Base-by-base conservation (phyloP, 2,329 filamentous ascomycete species). In the Xylaria sp. region DNA sequence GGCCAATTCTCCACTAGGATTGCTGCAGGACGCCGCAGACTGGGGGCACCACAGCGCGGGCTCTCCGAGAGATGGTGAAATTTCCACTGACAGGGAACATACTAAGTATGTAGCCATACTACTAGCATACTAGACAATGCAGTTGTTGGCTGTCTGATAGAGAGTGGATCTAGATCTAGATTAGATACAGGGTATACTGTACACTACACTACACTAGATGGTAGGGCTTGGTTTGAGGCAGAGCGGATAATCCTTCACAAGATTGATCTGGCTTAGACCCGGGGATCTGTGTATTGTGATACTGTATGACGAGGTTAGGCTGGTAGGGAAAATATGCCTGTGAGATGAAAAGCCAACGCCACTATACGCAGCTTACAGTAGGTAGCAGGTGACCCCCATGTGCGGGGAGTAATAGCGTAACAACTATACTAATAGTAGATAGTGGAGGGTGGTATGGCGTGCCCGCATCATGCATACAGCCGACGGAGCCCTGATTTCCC, bases 61-160 rank as follows among this genome's bases (percentile, higher is more conserved):
- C 62, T 70, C 69, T 61, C 69, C 69, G 69, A 70, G 58, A 51
- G 47, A 53, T 51, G 50, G 48, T 32, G 54, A n/a, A 63, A 57
- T 50, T 63, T 27, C 59, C n/a, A n/a, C 58, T 58, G 51, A 66
- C 62, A 62, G 51, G 66, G 58, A 27, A 59, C 25, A 61, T 23
- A 23, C 27, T 23, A 51, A 27, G 48, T 9, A n/a, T n/a, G n/a
- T 59, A 53, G 23, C 37, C 23, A 23, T 2, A 16, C 9, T 25
- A 50, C 21, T 23, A 12, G n/a, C n/a, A n/a, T n/a, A n/a, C n/a
- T n/a, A n/a, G 21, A 10, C 47, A n/a, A 25, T 25, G 23, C 13
- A 50, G 42, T 47, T 35, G 32, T n/a, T 21, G n/a, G 10, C 16
- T 40, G 13, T 40, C 29, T n/a, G 21, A 25, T n/a, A 16, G 32